phyloP scores from a whole-genome alignment of 371 early-diverging fungal genomes.

The Lichtheimia hyalospora region DNA sequence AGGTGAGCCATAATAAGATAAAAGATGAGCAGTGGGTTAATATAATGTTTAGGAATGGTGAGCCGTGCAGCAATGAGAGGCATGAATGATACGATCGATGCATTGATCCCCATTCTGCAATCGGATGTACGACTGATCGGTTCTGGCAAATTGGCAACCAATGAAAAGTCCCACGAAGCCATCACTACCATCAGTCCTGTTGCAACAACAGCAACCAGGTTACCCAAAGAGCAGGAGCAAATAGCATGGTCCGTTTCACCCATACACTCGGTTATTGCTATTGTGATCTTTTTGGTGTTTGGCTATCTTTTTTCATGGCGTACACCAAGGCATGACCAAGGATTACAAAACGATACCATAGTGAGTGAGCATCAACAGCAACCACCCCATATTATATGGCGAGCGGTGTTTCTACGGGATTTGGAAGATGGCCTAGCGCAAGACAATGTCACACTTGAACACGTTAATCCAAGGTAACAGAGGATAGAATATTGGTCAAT shows the following conservation, averaged over 20 bases:
- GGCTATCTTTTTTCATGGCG: not conserved
- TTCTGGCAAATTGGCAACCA: not conserved
- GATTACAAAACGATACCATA: constrained; percentile 2
- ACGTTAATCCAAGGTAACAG: constrained; percentile 16
- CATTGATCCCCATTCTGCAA: constrained; percentile 16
- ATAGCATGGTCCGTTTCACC: not conserved
- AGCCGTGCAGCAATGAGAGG: constrained; percentile 41
- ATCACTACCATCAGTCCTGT: not conserved
- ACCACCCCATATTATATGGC: constrained; percentile 17
- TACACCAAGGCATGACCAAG: not conserved
- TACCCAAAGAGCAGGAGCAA: too few relatives aligned
- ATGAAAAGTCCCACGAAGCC: not conserved
- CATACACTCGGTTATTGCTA: not conserved
- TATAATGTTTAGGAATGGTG: constrained; percentile 22
- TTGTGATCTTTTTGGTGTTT: not conserved
- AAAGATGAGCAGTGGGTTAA: not conserved
- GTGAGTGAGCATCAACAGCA: not conserved
- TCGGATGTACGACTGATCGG: not conserved
- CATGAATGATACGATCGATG: constrained; percentile 28
- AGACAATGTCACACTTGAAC: not conserved
- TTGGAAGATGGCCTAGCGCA: constrained; percentile 31
- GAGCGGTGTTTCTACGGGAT: constrained; percentile 53
- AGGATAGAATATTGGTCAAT: not conserved
- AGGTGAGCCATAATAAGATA: constrained; percentile 10
- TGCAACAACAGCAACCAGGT: not conserved